Conservation (phyloP, 1,139 yeast genomes). For the Kodamaea sp. region DNA sequence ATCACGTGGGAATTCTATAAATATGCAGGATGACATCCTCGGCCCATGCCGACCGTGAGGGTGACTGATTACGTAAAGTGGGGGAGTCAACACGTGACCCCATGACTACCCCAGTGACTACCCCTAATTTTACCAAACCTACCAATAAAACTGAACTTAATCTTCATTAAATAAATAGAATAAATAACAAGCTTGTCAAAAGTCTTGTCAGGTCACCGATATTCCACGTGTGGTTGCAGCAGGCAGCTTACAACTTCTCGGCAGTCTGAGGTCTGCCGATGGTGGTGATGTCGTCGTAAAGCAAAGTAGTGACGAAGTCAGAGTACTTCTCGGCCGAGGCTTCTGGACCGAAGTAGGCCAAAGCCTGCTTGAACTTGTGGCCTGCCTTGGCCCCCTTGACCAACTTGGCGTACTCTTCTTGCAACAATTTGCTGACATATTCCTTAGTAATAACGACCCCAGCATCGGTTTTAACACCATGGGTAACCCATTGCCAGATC, state of each 20-base stretch:
- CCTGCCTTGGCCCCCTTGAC: conserved; percentile 49
- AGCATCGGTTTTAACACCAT: conserved; percentile 62
- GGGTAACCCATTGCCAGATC: conserved; percentile 84
- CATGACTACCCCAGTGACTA: too few relatives aligned
- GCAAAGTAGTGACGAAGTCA: conserved; percentile 68
- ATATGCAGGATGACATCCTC: too few relatives aligned
- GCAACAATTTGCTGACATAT: conserved; percentile 55
- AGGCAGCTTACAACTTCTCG: conserved; percentile 40
- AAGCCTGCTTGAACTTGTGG: conserved; percentile 63
- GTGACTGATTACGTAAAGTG: too few relatives aligned
- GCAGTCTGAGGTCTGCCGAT: conserved; percentile 48
- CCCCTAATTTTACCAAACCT: too few relatives aligned
- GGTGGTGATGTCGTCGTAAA: conserved; percentile 47
- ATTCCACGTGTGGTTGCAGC: background rate
- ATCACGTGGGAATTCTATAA: too few relatives aligned
- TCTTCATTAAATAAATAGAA: conserved; percentile 5
- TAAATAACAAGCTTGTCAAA: conserved; percentile 9
- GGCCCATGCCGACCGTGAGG: too few relatives aligned
- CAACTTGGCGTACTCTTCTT: conserved; percentile 64
- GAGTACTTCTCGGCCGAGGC: conserved; percentile 67
- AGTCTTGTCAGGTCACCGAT: too few relatives aligned
- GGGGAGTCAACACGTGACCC: too few relatives aligned
- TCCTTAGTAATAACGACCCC: conserved; percentile 60
- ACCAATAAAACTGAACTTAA: too few relatives aligned
- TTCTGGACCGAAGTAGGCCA: conserved; percentile 64